A percentile compares a stretch with the other conserved stretches of the same genome.
phyloP scores from a whole-genome alignment of 2,329 filamentous ascomycete species.

The Geoglossum cookeanum region DNA sequence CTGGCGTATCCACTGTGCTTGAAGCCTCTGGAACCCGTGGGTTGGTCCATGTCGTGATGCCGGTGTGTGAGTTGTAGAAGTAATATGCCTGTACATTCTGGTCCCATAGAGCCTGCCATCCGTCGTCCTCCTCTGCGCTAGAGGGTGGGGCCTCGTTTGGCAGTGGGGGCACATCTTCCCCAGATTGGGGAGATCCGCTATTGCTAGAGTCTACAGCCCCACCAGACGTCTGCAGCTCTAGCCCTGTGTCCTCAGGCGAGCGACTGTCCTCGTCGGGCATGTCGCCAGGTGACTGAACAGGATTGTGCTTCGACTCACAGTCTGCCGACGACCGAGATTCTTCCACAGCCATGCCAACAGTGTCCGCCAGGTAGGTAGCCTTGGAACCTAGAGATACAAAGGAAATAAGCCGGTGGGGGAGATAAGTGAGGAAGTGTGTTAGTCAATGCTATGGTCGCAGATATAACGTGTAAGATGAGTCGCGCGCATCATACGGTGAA shows the following conservation, averaged over 20 bases:
- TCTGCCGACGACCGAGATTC: neutral
- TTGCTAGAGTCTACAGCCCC: neutral
- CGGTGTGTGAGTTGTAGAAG: constrained; percentile 69
- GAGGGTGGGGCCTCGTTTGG: constrained; percentile 33
- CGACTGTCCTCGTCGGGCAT: neutral
- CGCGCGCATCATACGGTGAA: neutral
- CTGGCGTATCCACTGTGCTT: constrained; percentile 10
- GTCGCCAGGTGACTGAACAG: neutral
- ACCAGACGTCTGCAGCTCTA: neutral
- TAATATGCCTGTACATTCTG: constrained; percentile 48
- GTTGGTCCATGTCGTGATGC: constrained; percentile 66
- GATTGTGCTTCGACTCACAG: neutral
- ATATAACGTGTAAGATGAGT: neutral
- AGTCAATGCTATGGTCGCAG: neutral
- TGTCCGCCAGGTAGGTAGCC: neutral
- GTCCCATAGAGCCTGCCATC: constrained; percentile 73
- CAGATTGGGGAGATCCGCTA: neutral
- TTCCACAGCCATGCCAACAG: neutral
- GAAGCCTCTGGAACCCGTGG: constrained; percentile 44
- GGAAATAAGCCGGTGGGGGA: neutral
- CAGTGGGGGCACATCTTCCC: constrained; percentile 21
- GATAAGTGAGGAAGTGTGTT: neutral
- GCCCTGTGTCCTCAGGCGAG: neutral
- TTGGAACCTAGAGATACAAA: neutral
- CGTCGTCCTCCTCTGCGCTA: constrained; percentile 33